These are phyloP conservation scores for Coffea humblotiana DNA, from an alignment of 305 asterid genomes.

Conservation along the genomic window DNA sequence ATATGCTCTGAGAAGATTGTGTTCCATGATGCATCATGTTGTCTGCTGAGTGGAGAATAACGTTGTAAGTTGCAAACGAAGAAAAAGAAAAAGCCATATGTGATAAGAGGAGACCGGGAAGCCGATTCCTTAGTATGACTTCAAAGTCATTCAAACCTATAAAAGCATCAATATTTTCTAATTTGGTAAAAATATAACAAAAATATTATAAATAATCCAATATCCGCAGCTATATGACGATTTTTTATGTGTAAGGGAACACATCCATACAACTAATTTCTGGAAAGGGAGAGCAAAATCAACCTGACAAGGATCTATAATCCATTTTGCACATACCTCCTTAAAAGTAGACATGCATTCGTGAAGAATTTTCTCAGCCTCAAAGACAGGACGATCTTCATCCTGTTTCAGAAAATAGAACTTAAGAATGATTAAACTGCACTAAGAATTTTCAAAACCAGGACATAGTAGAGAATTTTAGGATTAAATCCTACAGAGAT, in stretches of 20 bases:
- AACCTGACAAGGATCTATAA: background rate
- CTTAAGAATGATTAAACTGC: slow-evolving; percentile 7
- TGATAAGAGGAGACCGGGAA: no score
- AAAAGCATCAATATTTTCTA: no score
- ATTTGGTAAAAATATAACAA: no score
- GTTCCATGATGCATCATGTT: no score
- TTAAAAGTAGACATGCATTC: slow-evolving; percentile 68
- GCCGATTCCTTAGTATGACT: no score
- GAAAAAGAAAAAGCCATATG: no score
- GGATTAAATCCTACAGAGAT: background rate
- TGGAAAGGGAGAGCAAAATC: background rate
- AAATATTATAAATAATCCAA: no score
- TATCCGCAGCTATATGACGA: background rate
- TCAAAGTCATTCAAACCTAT: no score
- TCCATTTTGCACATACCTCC: slow-evolving; percentile 46
- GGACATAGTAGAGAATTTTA: background rate
- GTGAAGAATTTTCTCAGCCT: slow-evolving; percentile 51
- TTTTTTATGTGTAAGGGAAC: background rate
- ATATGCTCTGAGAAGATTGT: no score
- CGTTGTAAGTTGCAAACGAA: no score
- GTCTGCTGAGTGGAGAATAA: no score
- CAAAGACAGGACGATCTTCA: slow-evolving; percentile 20
- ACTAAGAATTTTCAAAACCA: background rate
- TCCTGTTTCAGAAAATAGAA: slow-evolving; percentile 42
- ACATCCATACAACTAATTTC: background rate